phyloP scores from a whole-genome alignment of 768 basidiomycete species.

The Mycena filopes region DNA sequence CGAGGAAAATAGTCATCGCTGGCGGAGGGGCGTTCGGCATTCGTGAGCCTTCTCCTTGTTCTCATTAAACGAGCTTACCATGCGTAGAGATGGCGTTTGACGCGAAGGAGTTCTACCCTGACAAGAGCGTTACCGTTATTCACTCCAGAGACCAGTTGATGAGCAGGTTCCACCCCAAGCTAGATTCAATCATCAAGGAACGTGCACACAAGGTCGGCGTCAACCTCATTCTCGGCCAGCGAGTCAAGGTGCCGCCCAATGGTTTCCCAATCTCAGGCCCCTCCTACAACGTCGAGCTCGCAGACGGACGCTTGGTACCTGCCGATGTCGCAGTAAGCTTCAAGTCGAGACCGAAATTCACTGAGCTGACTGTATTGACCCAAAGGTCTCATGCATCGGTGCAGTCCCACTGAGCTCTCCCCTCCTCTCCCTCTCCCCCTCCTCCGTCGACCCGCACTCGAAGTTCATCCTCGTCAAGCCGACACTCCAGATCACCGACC shows the following conservation, averaged over 20 bases:
- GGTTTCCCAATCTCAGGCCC: conserved; percentile 41
- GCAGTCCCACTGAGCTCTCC: conserved; percentile 41
- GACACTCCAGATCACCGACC: conserved; percentile 39
- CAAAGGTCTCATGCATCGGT: conserved; percentile 42
- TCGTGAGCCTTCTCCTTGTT: conserved; percentile 46
- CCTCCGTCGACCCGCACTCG: conserved; percentile 20
- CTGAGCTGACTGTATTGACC: neutral
- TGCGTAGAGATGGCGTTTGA: conserved; percentile 58
- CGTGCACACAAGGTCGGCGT: conserved; percentile 47
- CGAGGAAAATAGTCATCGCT: conserved; percentile 57
- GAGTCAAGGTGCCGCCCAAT: conserved; percentile 41
- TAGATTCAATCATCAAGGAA: conserved; percentile 45
- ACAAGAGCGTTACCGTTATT: conserved; percentile 54
- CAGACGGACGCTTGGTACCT: conserved; percentile 48
- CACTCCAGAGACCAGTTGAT: conserved; percentile 60
- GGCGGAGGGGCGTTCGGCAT: conserved; percentile 74
- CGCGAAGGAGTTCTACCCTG: conserved; percentile 52
- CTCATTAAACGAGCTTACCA: neutral
- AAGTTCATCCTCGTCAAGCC: conserved; percentile 36
- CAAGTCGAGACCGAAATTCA: neutral
- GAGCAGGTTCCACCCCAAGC: conserved; percentile 51
- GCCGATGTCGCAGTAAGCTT: conserved; percentile 54
- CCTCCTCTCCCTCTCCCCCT: conserved; percentile 35
- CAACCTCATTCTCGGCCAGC: conserved; percentile 50
- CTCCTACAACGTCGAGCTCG: conserved; percentile 43